Evolutionary conservation across 1,284 basidiomycete genomes (phyloP).

Genomic region (Pseudozyma hubeiensis): DNA sequence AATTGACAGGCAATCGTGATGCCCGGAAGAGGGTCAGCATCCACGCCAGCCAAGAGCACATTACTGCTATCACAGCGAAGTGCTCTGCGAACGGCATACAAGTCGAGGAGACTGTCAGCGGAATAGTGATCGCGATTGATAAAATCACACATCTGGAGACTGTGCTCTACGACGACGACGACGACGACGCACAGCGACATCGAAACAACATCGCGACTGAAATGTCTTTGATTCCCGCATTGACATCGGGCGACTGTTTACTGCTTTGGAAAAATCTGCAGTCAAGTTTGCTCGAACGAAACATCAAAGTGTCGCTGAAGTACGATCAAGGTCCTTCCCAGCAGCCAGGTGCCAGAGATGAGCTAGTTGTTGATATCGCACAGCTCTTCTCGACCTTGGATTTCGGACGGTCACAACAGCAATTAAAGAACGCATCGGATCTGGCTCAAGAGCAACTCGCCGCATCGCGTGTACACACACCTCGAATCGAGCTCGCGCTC

Average conservation of each 20-base stretch:
- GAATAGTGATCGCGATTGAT: neutral
- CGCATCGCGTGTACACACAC: conserved; percentile 16
- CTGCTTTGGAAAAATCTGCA: conserved; percentile 1
- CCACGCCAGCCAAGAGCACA: conserved; percentile 3
- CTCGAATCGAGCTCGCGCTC: conserved; percentile 13
- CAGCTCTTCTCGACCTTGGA: conserved; percentile 9
- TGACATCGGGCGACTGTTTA: conserved; percentile 1
- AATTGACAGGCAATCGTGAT: neutral
- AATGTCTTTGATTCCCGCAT: conserved; percentile 4
- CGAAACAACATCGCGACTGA: neutral
- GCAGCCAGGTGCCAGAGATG: neutral
- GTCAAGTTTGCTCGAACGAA: conserved; percentile 3
- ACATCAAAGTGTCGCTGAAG: conserved; percentile 7
- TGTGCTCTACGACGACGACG: neutral
- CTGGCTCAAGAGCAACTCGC: conserved; percentile 6
- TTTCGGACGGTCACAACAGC: conserved; percentile 16
- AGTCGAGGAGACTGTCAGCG: conserved; percentile 4
- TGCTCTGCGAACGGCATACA: neutral
- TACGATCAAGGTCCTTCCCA: neutral
- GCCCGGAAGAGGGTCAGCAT: conserved; percentile 6
- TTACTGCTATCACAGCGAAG: neutral
- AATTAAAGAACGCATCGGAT: conserved; percentile 12
- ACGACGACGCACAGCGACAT: neutral
- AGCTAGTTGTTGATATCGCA: conserved; percentile 4
- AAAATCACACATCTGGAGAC: neutral